Percentiles rank a stretch among this genome's conserved stretches.
These are phyloP conservation scores for Malassezia obtusa DNA, from an alignment of 1,284 basidiomycete genomes.

Conservation along the genomic window DNA sequence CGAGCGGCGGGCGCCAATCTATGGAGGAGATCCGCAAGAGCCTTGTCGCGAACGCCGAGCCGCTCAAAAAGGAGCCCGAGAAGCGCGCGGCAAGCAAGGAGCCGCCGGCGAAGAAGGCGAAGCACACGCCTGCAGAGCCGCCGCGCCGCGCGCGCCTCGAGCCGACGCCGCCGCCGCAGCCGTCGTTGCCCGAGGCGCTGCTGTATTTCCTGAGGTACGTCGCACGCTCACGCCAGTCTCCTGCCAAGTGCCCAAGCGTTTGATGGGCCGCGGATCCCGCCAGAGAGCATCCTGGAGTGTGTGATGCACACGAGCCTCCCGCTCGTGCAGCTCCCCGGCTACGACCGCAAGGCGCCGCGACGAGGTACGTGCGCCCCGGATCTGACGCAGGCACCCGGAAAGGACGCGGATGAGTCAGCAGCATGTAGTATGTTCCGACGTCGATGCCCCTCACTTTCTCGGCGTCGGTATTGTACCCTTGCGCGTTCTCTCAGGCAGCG, in stretches of 20 bases:
- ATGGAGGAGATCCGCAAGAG: conserved; percentile 18
- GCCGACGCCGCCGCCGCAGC: conserved; percentile 5
- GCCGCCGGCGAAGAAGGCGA: conserved; percentile 7
- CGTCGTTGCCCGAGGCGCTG: conserved; percentile 11
- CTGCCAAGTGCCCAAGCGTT: conserved; percentile 8
- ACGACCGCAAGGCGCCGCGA: not conserved
- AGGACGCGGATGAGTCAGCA: conserved; percentile 3
- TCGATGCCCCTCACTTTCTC: conserved; percentile 13
- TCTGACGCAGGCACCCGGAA: not conserved
- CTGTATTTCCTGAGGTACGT: conserved; percentile 16
- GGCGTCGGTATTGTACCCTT: conserved; percentile 7
- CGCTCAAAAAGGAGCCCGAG: conserved; percentile 5
- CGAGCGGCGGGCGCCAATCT: conserved; percentile 2
- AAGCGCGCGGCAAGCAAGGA: conserved; percentile 14
- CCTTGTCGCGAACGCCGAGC: conserved; percentile 1
- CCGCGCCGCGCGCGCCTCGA: conserved; percentile 1
- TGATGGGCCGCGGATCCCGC: conserved; percentile 12
- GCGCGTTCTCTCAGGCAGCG: conserved; percentile 14
- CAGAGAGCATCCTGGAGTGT: conserved; percentile 12
- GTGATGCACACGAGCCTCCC: conserved; percentile 8
- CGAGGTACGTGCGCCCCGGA: not conserved
- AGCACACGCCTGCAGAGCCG: not conserved
- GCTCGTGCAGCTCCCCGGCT: not conserved
- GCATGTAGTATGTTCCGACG: not conserved
- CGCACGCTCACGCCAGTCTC: not conserved